Conservation (phyloP, 352 stramenopile genomes). For the Pythium folliculosum region DNA sequence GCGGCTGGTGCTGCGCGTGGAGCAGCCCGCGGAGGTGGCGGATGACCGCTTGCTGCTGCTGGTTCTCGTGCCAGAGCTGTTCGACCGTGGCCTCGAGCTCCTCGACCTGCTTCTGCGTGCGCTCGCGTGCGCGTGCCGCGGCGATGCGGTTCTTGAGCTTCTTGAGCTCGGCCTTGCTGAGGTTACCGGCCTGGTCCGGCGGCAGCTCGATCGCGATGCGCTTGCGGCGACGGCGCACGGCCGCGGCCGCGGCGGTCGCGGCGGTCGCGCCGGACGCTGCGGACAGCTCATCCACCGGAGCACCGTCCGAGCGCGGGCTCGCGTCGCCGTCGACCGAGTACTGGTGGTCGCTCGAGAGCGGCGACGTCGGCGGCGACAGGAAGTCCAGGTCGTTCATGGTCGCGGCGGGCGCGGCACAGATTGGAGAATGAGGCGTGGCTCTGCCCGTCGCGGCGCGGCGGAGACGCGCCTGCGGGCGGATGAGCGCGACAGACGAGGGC, state of each 20-base stretch:
- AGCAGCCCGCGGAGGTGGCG: slow-evolving; percentile 32
- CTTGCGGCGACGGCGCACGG: slow-evolving; percentile 22
- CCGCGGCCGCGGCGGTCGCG: background rate
- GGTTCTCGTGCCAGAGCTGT: slow-evolving; percentile 55
- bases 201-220: slow-evolving; percentile 56
- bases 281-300: too few species aligned
- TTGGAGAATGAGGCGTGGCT: background rate
- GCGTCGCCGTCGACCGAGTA: slow-evolving; percentile 7
- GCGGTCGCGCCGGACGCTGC: background rate
- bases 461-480: background rate
- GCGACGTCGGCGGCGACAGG: slow-evolving; percentile 6
- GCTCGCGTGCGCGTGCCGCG: slow-evolving; percentile 51
- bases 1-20: slow-evolving; percentile 12
- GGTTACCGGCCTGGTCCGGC: slow-evolving; percentile 34
- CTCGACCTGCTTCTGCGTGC: slow-evolving; percentile 49
- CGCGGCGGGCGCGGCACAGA: background rate
- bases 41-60: slow-evolving; percentile 50
- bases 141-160: slow-evolving; percentile 76
- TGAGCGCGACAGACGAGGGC: background rate
- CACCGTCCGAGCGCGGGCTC: slow-evolving; percentile 10
- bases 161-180: slow-evolving; percentile 57
- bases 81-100: slow-evolving; percentile 56
- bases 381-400: slow-evolving; percentile 1
- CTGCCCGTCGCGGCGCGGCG: background rate
- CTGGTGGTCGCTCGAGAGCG: slow-evolving; percentile 13